Evolutionary conservation across 768 basidiomycete species (phyloP).

Genomic region (Mycena maculata): DNA sequence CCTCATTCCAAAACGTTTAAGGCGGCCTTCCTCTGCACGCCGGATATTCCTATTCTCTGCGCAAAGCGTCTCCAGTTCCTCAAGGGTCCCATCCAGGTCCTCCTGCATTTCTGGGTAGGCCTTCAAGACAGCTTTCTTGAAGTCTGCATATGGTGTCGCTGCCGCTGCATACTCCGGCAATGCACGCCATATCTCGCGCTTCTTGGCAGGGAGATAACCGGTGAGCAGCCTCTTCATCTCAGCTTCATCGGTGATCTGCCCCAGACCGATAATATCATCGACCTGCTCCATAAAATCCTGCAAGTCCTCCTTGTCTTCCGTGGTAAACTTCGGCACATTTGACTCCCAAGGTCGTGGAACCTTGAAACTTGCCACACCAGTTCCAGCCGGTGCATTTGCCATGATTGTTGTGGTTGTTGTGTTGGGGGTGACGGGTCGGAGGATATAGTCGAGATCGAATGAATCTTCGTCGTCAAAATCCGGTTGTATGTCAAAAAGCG

Average conservation of each 20-base stretch:
- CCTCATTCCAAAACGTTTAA: constrained; percentile 19
- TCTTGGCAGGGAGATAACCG: constrained; percentile 16
- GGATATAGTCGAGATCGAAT: not conserved
- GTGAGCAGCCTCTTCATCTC: constrained; percentile 20
- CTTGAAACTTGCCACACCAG: constrained; percentile 15
- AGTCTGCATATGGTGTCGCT: not conserved
- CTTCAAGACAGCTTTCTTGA: constrained; percentile 17
- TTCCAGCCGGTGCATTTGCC: not conserved
- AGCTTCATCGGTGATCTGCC: constrained; percentile 7
- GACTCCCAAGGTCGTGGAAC: constrained; percentile 27
- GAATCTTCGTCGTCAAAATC: constrained; percentile 11
- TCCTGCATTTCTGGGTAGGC: constrained; percentile 20
- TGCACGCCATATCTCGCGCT: constrained; percentile 12
- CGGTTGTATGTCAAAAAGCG: constrained; percentile 3
- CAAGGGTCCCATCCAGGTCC: constrained; percentile 19
- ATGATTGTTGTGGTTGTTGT: not conserved
- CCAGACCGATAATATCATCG: constrained; percentile 15
- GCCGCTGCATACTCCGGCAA: constrained; percentile 9
- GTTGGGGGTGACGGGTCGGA: constrained; percentile 16
- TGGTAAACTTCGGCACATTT: constrained; percentile 23
- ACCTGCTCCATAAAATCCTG: constrained; percentile 24
- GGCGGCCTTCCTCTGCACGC: constrained; percentile 9
- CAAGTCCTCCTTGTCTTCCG: constrained; percentile 24
- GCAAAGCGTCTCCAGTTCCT: constrained; percentile 13
- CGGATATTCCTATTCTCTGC: constrained; percentile 2